Evolutionary conservation across 2,329 filamentous ascomycete species (phyloP), one percentile per base, ranked within the genome.

Genomic region (Ophiostoma novo-ulmi): DNA sequence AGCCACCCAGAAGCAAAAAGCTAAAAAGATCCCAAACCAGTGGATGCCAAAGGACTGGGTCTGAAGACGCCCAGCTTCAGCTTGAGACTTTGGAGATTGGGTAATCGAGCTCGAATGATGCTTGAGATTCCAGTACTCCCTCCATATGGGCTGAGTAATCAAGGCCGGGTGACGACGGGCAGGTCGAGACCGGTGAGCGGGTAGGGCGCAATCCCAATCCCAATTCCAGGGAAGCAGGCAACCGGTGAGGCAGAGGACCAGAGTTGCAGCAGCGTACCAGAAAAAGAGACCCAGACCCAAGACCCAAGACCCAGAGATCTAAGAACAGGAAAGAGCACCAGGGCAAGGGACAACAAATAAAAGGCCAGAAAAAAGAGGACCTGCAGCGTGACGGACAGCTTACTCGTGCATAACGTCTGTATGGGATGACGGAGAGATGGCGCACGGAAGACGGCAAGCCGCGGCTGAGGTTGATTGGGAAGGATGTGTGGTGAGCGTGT

Each of bases 391-490:
- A 20, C 17, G 17, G 44, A 48, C 44, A 48, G 44, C 44, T 20
- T 48, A 48, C 17, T 48, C 44, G 5, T n/a, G 44, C 44, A 48
- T 48, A 20, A 48, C 44, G 22, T 58, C 52, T 58, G 7, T 22
- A 55, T 22, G 14, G n/a, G 48, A 55, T 48, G 44, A 14, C 48
- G 48, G 22, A 31, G 26, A 14, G 22, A 11, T 22, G 52, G 52
- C 31, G 52, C n/a, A 58, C 52, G 52, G 52, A 58, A 58, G 52
- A 58, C n/a, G 52, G 22, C 52, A 26, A 58, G 52, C n/a, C n/a
- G n/a, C 52, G 52, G 52, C n/a, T 58, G 52, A 58, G 44, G 44
- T 48, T 58, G 22, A 8, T 14, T 20, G 44, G 44, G 44, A 48
- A 20, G 44, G 44, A 17, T 11, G 38, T 39, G 38, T 39, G 38